phyloP scores from a whole-genome alignment of 1,284 basidiomycete species.

The Ceratobasidium sp. region DNA sequence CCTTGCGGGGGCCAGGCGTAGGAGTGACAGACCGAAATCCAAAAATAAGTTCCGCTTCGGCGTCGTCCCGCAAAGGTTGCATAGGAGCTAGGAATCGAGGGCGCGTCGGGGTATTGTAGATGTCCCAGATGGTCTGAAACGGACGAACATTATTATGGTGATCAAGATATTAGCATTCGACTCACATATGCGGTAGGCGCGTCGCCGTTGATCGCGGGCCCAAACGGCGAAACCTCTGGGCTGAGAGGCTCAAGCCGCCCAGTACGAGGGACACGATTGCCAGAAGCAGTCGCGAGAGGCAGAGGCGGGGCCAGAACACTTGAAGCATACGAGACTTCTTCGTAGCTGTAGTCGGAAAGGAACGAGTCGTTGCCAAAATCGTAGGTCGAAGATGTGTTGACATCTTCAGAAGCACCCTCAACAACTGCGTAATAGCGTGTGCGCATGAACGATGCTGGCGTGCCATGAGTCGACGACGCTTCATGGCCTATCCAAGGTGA shows the following conservation, averaged over 20 bases:
- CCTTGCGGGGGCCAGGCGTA: not conserved
- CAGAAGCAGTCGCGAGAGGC: no score
- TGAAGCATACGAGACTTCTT: not conserved
- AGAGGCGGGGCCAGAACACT: no score
- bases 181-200: not conserved
- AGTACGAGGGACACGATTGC: not conserved
- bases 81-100: not conserved
- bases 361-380: no score
- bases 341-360: no score
- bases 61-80: not conserved
- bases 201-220: not conserved
- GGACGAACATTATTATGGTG: not conserved
- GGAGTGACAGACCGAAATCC: not conserved
- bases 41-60: not conserved
- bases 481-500: not conserved
- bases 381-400: no score
- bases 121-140: no score
- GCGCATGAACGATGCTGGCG: no score
- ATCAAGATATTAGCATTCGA: not conserved
- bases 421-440: no score
- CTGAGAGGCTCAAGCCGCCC: not conserved
- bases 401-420: no score
- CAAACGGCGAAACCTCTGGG: not conserved
- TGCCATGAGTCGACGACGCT: no score
- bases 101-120: no score